phyloP scores from a whole-genome alignment of 2,329 filamentous ascomycete species.

The Ascochyta lentis region DNA sequence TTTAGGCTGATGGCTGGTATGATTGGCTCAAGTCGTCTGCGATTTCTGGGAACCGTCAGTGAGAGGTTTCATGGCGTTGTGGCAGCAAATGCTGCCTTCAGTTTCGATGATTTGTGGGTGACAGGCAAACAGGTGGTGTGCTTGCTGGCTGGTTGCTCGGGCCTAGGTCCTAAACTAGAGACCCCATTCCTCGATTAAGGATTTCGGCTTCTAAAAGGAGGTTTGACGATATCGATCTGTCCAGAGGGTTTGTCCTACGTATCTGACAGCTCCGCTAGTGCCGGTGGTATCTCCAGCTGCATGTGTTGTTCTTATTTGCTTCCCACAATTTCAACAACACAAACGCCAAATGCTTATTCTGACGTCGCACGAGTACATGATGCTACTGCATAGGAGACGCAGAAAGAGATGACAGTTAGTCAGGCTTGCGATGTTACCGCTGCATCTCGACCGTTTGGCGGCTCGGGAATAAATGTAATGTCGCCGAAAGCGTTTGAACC shows the following conservation, averaged over 20 bases:
- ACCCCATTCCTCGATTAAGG: neutral
- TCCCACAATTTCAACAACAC: too few species aligned
- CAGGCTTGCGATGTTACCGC: neutral
- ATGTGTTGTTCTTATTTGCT: neutral
- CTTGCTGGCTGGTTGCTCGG: neutral
- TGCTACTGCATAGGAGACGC: neutral
- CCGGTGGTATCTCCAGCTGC: neutral
- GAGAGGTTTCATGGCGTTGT: slow-evolving; percentile 5
- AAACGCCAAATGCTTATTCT: neutral
- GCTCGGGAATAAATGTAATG: slow-evolving; percentile 1
- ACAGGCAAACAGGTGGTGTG: neutral
- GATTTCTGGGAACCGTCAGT: neutral
- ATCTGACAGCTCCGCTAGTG: neutral
- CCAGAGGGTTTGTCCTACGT: neutral
- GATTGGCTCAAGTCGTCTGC: slow-evolving; percentile 1
- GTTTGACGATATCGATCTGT: neutral
- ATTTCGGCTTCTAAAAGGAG: neutral
- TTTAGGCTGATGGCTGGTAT: slow-evolving; percentile 2
- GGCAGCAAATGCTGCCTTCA: neutral
- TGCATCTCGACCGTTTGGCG: neutral
- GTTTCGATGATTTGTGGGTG: neutral
- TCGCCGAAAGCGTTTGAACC: neutral
- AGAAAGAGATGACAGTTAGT: neutral
- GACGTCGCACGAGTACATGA: neutral
- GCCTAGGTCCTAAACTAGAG: neutral